These are phyloP conservation scores for Monilinia laxa DNA, from an alignment of 2,329 filamentous ascomycete genomes.

Conservation along the genomic window DNA sequence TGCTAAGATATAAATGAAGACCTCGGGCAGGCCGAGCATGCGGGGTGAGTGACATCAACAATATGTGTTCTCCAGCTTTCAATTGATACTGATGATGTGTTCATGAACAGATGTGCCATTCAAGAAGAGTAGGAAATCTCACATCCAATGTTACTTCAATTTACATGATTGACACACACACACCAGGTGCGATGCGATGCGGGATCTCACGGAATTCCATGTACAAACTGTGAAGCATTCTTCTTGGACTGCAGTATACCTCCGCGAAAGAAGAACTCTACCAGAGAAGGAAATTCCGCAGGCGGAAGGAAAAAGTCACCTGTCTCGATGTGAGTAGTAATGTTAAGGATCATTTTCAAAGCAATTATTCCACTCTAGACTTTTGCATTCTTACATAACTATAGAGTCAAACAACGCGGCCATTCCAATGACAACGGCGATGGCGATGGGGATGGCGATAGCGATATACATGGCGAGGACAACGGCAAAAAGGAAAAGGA, in stretches of 20 bases:
- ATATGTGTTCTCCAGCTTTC: background rate
- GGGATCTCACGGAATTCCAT: constrained; percentile 90
- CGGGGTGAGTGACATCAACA: constrained; percentile 14
- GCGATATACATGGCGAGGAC: constrained; percentile 32
- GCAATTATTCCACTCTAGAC: background rate
- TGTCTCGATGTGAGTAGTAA: constrained; percentile 17
- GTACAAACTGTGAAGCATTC: constrained; percentile 98
- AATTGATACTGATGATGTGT: constrained; percentile 4
- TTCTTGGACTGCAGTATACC: constrained; percentile 98
- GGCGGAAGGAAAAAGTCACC: constrained; percentile 63
- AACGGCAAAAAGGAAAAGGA: constrained; percentile 49
- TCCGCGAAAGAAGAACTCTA: constrained; percentile 91
- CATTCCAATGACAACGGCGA: constrained; percentile 43
- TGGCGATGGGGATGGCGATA: constrained; percentile 41
- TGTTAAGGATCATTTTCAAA: background rate
- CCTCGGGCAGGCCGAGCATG: constrained; percentile 23
- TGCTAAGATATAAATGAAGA: constrained; percentile 7
- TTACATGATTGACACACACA: constrained; percentile 30
- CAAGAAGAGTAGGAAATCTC: constrained; percentile 11
- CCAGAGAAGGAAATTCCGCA: constrained; percentile 53
- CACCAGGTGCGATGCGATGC: constrained; percentile 92
- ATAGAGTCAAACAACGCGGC: constrained; percentile 8
- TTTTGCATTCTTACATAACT: background rate
- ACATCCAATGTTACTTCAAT: background rate
- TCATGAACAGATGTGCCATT: constrained; percentile 15